These are phyloP conservation scores for Gnomoniopsis smithogilvyi DNA, from an alignment of 2,329 filamentous ascomycete species.

Conservation along the genomic window DNA sequence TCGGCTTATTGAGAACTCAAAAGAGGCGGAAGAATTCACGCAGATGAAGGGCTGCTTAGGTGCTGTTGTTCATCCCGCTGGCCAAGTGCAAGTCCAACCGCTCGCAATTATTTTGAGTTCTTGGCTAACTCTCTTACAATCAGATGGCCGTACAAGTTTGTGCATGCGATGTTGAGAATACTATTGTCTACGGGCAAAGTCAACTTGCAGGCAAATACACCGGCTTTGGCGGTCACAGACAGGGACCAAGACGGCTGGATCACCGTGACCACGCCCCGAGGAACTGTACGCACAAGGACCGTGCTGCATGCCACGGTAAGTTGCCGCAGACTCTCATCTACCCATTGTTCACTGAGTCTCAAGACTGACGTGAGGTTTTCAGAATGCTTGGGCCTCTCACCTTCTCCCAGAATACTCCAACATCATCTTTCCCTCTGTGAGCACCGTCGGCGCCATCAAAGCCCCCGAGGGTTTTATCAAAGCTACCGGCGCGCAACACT, in stretches of 20 bases:
- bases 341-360: too few relatives aligned
- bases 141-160: conserved; percentile 20
- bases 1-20: conserved; percentile 20
- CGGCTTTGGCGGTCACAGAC: conserved; percentile 23
- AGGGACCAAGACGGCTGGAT: conserved; percentile 24
- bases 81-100: conserved; percentile 15
- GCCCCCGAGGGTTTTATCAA: conserved; percentile 28
- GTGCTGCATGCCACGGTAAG: conserved; percentile 18
- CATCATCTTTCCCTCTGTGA: conserved; percentile 14
- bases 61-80: conserved; percentile 26
- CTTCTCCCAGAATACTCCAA: conserved; percentile 18
- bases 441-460: conserved; percentile 27
- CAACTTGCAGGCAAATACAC: conserved; percentile 27
- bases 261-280: conserved; percentile 19
- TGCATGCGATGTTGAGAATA: conserved; percentile 17
- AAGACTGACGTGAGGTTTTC: not conserved
- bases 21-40: conserved; percentile 26
- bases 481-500: conserved; percentile 29
- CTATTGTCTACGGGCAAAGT: conserved; percentile 15
- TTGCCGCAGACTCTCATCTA: not conserved
- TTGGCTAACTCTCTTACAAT: not conserved
- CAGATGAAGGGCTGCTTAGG: conserved; percentile 29
- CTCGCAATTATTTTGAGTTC: not conserved
- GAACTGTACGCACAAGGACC: conserved; percentile 12
- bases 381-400: conserved; percentile 20